phyloP scores from a whole-genome alignment of 1,284 basidiomycete species.

The Cutaneotrichosporon cutaneum region DNA sequence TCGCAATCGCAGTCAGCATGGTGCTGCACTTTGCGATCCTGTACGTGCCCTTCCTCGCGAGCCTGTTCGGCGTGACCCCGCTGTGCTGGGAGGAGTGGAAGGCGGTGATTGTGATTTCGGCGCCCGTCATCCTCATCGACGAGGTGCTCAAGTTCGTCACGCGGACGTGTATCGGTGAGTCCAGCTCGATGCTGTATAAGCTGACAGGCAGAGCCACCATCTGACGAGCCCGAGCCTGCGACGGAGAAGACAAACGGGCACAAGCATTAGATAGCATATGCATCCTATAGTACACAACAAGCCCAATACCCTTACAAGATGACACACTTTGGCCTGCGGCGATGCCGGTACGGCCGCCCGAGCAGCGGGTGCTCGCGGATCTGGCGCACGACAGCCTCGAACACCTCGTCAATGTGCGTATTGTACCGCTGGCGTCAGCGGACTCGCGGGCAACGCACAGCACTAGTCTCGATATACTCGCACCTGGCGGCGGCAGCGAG shows the following conservation, averaged over 20 bases:
- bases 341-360: conserved; percentile 4
- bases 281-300: conserved; percentile 1
- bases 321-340: conserved; percentile 27
- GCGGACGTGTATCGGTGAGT: conserved; percentile 19
- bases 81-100: conserved; percentile 92
- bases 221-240: conserved; percentile 1
- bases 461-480: conserved; percentile 42
- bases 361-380: conserved; percentile 20
- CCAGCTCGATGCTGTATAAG: not conserved
- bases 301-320: conserved; percentile 19
- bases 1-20: conserved; percentile 85
- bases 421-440: conserved; percentile 23
- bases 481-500: conserved; percentile 29
- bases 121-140: conserved; percentile 86
- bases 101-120: conserved; percentile 84
- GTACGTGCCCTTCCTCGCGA: conserved; percentile 90
- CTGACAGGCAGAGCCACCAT: conserved; percentile 11
- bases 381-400: conserved; percentile 34
- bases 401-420: conserved; percentile 29
- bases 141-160: conserved; percentile 74
- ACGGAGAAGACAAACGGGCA: conserved; percentile 9
- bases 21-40: conserved; percentile 87
- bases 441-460: conserved; percentile 28
- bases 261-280: not conserved
- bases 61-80: conserved; percentile 87